phyloP scores from a whole-genome alignment of 2,329 filamentous ascomycete genomes.

The Tolypocladium nubicola region DNA sequence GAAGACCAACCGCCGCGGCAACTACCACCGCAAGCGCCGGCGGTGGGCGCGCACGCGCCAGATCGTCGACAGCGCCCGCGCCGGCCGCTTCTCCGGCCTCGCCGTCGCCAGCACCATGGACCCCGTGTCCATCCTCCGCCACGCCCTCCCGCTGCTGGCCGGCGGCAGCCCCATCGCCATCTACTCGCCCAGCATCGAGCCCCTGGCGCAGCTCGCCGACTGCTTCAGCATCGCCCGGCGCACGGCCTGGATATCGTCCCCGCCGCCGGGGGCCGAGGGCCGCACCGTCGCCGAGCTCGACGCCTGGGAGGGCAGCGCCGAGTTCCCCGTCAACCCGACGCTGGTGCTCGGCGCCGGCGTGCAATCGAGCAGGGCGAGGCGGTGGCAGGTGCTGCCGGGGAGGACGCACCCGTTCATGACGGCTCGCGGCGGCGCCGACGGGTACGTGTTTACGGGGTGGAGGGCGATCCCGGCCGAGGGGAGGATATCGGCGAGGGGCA shows the following conservation, averaged over 20 bases:
- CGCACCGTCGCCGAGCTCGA: conserved; percentile 39
- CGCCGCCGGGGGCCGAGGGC: conserved; percentile 34
- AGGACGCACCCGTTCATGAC: conserved; percentile 95
- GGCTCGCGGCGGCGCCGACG: conserved; percentile 74
- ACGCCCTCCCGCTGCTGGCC: conserved; percentile 67
- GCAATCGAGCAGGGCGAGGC: conserved; percentile 67
- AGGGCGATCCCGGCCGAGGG: conserved; percentile 71
- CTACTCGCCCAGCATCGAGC: conserved; percentile 73
- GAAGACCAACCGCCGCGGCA: conserved; percentile 75
- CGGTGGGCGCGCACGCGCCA: conserved; percentile 65
- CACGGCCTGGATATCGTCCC: conserved; percentile 57
- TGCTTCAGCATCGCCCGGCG: conserved; percentile 73
- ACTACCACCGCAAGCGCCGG: conserved; percentile 80
- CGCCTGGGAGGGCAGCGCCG: conserved; percentile 49
- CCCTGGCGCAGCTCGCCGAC: conserved; percentile 67
- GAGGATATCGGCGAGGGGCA: conserved; percentile 72
- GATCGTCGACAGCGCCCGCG: conserved; percentile 64
- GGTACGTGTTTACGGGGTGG: conserved; percentile 79
- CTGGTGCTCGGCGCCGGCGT: conserved; percentile 68
- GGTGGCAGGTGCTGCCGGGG: conserved; percentile 87
- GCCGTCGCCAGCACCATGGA: conserved; percentile 78
- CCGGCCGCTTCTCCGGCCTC: conserved; percentile 73
- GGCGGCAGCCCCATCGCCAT: conserved; percentile 80
- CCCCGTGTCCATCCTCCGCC: conserved; percentile 61
- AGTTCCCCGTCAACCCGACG: conserved; percentile 83